Evolutionary conservation across 257 asterid species (phyloP), one percentile per base, ranked within the genome.

Genomic region (Plantago elongata): DNA sequence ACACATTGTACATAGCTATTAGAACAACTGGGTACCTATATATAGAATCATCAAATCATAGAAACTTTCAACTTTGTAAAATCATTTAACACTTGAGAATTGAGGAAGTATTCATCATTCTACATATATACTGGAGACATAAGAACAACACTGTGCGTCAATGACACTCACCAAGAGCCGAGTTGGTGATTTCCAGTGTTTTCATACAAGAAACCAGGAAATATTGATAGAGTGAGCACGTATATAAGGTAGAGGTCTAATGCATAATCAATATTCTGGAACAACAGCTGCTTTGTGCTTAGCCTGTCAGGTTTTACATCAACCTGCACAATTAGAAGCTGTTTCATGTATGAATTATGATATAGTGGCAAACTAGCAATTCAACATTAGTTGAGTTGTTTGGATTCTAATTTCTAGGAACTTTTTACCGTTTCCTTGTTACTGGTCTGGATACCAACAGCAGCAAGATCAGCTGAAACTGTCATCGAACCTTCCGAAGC

Each of bases 391-490:
- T 9, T 22, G 43, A 67, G 11, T 18, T 37, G 0, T 13, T 6
- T 0, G 11, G 8, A 18, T 57, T 27, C 11, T 30, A n/a, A 15
- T 48, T 57, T 27, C 11, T 18, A n/a, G 13, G 42, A 14, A 12
- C 2, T 1, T 18, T 46, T 60, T 72, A 72, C 77, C 10, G 17
- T 51, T 52, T 57, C 66, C 13, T 58, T 72, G 43, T 70, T 72
- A 55, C 65, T n/a, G 14, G 75, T 42, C 27, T 69, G 74, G 61
- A 90, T 74, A 6, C 96, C 98, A 11, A 79, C 96, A 47, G 85
- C 96, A 55, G 96, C 98, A 34, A 91, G 92, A 72, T 88, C 98
- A 38, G 96, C 84, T 38, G 83, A 5, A 62, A 91, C 98, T 1
- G 96, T 91, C 75, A 64, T 91, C 13, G 95, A 88, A 44, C 98